Conservation (phyloP, 768 basidiomycete genomes). For the Porphyrellus cyaneotinctus region DNA sequence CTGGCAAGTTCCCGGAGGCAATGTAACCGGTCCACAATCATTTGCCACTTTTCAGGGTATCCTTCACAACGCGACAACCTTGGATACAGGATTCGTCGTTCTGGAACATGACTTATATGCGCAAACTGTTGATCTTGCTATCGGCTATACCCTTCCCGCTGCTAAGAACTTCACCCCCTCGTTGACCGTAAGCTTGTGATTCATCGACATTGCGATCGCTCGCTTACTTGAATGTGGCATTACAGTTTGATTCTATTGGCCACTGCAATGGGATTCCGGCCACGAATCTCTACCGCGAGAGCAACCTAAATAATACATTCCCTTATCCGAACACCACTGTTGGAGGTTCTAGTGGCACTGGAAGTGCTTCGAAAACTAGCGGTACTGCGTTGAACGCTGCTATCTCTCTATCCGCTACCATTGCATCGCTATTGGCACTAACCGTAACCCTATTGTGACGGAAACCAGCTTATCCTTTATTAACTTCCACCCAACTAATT, state of each 20-base stretch:
- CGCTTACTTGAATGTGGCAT: not conserved
- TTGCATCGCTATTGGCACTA: constrained; percentile 13
- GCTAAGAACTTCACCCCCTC: constrained; percentile 63
- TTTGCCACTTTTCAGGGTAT: constrained; percentile 70
- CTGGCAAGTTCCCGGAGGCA: constrained; percentile 82
- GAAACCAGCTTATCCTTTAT: not conserved
- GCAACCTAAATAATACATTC: constrained; percentile 67
- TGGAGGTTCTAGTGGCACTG: constrained; percentile 1
- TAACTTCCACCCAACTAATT: constrained; percentile 23
- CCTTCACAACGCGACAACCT: constrained; percentile 58
- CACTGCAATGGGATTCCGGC: constrained; percentile 63
- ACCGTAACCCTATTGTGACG: constrained; percentile 16
- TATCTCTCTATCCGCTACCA: constrained; percentile 11
- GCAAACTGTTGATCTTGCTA: constrained; percentile 85
- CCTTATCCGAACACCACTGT: constrained; percentile 42
- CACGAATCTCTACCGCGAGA: constrained; percentile 79
- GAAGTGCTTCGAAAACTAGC: constrained; percentile 4
- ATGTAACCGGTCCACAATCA: constrained; percentile 61
- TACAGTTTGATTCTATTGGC: constrained; percentile 70
- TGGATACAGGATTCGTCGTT: constrained; percentile 78
- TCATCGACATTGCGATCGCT: not conserved
- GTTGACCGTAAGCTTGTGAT: constrained; percentile 60
- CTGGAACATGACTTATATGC: constrained; percentile 83
- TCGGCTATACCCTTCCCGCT: constrained; percentile 78
- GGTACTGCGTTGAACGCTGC: constrained; percentile 11